phyloP scores from a whole-genome alignment of 1,284 basidiomycete genomes.

The Chalciporus piperatoides region DNA sequence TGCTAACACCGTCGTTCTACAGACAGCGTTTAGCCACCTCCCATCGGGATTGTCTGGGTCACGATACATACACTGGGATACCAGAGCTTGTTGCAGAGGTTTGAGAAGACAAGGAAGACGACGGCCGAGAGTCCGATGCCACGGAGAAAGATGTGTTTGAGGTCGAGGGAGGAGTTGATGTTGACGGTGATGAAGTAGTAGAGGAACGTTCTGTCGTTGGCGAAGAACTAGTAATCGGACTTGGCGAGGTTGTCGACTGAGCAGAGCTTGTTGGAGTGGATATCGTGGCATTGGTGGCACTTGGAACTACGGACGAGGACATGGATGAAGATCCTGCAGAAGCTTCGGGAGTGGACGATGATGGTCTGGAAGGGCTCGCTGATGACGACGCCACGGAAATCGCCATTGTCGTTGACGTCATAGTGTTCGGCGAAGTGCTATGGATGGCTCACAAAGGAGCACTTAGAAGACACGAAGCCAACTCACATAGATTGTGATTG shows the following conservation, averaged over 20 bases:
- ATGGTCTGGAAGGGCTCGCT: constrained; percentile 5
- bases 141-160: constrained; percentile 8
- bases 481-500: constrained; percentile 26
- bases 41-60: constrained; percentile 6
- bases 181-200: constrained; percentile 8
- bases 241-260: constrained; percentile 10
- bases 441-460: constrained; percentile 12
- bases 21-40: constrained; percentile 17
- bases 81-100: constrained; percentile 17
- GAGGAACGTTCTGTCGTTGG: constrained; percentile 6
- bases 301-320: constrained; percentile 14
- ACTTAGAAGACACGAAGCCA: constrained; percentile 2
- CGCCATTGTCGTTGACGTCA: constrained; percentile 13
- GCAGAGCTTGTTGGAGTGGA: constrained; percentile 8
- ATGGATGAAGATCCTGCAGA: constrained; percentile 8
- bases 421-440: constrained; percentile 16
- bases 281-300: constrained; percentile 8
- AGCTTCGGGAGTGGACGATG: constrained; percentile 6
- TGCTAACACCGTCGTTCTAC: constrained; percentile 50
- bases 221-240: constrained; percentile 5
- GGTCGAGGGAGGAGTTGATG: not conserved
- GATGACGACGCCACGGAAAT: constrained; percentile 6
- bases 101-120: constrained; percentile 20
- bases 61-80: constrained; percentile 24
- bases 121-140: constrained; percentile 12